These are phyloP conservation scores for Mortierella alpina DNA, from an alignment of 192 early-diverging fungal genomes.

Conservation along the genomic window DNA sequence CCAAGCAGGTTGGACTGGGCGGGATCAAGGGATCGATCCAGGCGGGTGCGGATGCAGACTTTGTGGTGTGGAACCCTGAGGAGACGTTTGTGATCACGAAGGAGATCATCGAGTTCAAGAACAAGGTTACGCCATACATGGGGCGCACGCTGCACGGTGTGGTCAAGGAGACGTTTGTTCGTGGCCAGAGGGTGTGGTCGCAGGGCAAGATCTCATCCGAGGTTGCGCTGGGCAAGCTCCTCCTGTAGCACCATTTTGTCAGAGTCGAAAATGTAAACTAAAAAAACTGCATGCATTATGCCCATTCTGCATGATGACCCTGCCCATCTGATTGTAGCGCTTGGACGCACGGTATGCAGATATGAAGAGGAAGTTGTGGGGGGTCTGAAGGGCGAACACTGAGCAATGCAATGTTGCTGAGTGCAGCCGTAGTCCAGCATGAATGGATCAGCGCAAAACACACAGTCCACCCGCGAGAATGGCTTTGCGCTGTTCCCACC, in stretches of 20 bases:
- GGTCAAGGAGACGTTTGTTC: conserved; percentile 78
- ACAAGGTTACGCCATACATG: conserved; percentile 83
- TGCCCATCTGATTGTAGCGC: no score
- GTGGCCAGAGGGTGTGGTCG: conserved; percentile 63
- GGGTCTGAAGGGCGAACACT: no score
- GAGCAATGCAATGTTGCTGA: no score
- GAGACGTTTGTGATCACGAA: conserved; percentile 65
- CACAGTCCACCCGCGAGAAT: no score
- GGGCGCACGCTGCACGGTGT: conserved; percentile 69
- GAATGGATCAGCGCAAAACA: neutral
- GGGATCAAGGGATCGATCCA: conserved; percentile 77
- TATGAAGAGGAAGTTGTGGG: no score
- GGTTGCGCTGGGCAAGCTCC: conserved; percentile 37
- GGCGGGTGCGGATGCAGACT: conserved; percentile 80
- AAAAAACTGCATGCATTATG: neutral
- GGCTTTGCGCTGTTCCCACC: no score
- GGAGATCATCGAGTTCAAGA: conserved; percentile 81
- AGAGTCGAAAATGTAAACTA: neutral
- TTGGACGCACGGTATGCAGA: neutral
- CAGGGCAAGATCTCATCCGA: conserved; percentile 41
- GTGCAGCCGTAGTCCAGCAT: neutral
- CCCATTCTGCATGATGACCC: neutral
- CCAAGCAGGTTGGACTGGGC: conserved; percentile 67
- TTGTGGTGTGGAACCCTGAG: conserved; percentile 83
- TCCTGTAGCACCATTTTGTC: conserved; percentile 11